Base-by-base conservation (phyloP, 139 green algal genomes). In the Parachlorella kessleri region DNA sequence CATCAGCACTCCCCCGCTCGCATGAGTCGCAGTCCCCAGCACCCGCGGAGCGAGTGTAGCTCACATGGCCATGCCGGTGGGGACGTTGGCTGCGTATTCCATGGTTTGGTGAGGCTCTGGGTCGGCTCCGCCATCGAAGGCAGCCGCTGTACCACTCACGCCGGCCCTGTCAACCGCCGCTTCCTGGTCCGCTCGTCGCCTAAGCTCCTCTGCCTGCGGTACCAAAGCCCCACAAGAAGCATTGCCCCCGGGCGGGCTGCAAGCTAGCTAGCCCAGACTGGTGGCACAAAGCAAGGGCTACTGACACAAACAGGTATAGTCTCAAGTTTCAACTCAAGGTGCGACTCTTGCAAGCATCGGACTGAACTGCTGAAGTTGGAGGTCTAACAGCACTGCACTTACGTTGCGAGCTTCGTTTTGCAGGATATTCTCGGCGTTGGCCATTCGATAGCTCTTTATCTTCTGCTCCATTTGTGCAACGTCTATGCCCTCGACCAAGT, bases 81-180 rank as follows among this genome's bases (percentile, higher is more conserved):
- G 74, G 35, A 82, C 26, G 1, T 64, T 65, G 21, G 74, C 69
- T 18, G 75, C 79, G 55, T 86, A 86, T 41, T 82, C 81, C 81
- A 86, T 83, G n/a, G 73, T 70, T 33, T 85, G 80, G 71, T 86
- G 81, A 3, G 81, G 81, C 81, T 86, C 81, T 3, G 81, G 37
- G 28, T 81, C 75, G 21, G 3, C 2, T 1, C 81, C 81, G 24
- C 66, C 81, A 2, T 74, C 30, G 37, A 86, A 86, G 2, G 81
- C 81, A 30, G 81, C 81, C 4, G 81, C 81, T 5, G 81, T 86
- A 75, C 81, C 81, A 55, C 81, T 86, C 21, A 82, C 28, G 5
- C 67, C 80, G 8, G 72, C 72, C 8, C 28, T 64, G 39, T n/a
- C 81, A 66, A 33, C 48, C 42, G 30, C 77, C 74, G 65, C 70